phyloP scores from a whole-genome alignment of 2,329 filamentous ascomycete species.

The Alternaria rosae region DNA sequence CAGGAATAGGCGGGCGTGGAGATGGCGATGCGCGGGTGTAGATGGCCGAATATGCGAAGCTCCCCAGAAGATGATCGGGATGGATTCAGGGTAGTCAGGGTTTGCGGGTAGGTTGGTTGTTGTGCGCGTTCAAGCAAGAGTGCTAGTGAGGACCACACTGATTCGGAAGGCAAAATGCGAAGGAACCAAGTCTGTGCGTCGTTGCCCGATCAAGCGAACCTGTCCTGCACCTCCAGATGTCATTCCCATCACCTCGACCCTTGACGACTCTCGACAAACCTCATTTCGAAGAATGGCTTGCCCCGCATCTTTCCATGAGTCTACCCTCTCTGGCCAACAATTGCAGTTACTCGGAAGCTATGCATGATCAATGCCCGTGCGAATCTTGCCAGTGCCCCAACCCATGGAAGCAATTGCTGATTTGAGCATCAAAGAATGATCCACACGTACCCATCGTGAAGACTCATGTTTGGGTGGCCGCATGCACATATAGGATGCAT shows the following conservation, averaged over 20 bases:
- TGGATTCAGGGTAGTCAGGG: conserved; percentile 12
- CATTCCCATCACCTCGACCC: not conserved
- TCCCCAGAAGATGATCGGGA: conserved; percentile 21
- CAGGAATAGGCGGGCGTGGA: conserved; percentile 6
- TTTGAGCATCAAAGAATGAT: not conserved
- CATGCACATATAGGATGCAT: not conserved
- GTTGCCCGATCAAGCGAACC: conserved; percentile 21
- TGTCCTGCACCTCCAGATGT: conserved; percentile 2
- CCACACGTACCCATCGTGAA: not conserved
- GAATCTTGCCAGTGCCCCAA: not conserved
- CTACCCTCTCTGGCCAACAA: not conserved
- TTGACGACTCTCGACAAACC: not conserved
- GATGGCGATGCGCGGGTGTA: conserved; percentile 18
- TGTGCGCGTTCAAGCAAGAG: conserved; percentile 20
- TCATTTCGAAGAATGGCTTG: not conserved
- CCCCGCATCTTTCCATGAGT: not conserved
- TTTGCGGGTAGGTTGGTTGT: conserved; percentile 8
- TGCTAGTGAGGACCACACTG: conserved; percentile 21
- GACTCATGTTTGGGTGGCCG: not conserved
- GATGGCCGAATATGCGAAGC: conserved; percentile 23
- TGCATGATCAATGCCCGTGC: not conserved
- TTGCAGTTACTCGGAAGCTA: not conserved
- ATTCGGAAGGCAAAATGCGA: conserved; percentile 23
- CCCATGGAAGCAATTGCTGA: not conserved
- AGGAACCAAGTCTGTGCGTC: conserved; percentile 20